Percentiles rank a stretch among this genome's conserved stretches.
Conservation (phyloP, 257 asterid genomes). For the Ophiorrhiza pumila region DNA sequence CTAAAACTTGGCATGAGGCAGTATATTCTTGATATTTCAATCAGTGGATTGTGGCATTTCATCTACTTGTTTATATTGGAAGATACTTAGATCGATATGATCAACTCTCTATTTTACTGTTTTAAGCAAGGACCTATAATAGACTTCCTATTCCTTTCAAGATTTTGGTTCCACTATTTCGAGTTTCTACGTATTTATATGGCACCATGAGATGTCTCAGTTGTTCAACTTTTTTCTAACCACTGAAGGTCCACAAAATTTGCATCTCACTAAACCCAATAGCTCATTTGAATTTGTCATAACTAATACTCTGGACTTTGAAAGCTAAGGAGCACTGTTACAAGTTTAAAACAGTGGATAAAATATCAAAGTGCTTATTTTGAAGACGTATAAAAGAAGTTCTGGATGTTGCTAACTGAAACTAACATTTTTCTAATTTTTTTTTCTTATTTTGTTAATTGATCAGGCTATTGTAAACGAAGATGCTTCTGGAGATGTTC, state of each 20-base stretch:
- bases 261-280: background rate
- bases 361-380: constrained; percentile 4
- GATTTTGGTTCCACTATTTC: background rate
- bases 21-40: background rate
- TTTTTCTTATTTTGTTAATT: constrained; percentile 18
- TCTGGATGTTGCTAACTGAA: background rate
- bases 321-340: background rate
- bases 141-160: background rate
- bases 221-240: background rate
- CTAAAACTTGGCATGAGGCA: background rate
- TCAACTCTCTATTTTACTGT: background rate
- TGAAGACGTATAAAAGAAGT: background rate
- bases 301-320: background rate
- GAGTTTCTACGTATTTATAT: background rate
- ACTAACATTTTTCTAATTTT: constrained; percentile 1
- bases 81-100: background rate
- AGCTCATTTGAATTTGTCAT: background rate
- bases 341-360: background rate
- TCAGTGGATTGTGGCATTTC: background rate
- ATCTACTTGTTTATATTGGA: background rate
- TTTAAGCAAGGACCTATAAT: too few species aligned
- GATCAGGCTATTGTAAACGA: constrained; percentile 77
- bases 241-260: background rate
- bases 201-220: background rate
- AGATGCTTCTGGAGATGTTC: constrained; percentile 83